Evolutionary conservation across 371 early-diverging fungal species (phyloP), one percentile per base, ranked within the genome.

Genomic region (Chytridium lagenaria): DNA sequence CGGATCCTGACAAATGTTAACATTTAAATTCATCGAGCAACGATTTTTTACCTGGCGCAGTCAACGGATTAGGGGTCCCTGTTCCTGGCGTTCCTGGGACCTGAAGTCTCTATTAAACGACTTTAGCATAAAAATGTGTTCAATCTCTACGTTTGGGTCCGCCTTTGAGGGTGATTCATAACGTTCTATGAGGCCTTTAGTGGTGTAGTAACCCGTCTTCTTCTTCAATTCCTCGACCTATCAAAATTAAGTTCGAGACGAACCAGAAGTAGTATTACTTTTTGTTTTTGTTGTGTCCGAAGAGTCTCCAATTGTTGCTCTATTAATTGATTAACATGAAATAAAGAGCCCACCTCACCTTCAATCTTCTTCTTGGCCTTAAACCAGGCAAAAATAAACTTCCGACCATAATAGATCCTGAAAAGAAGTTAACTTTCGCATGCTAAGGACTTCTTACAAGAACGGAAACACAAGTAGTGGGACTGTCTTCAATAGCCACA

Each of bases 101-200:
- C 12, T 12, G n/a, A 10, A 52, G 26, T 26, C 5, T 52, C 55
- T 52, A 23, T 12, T 44, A 19, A 12, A 22, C 23, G 12, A 52
- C 26, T 52, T 44, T 19, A 44, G 44, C 12, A 44, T 44, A 44
- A 44, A 44, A 7, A 7, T 44, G 44, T 22, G n/a, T 5, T 44
- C 12, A 44, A 12, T 5, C n/a, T 23, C 23, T 52, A 52, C 55
- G 26, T 52, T 52, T 7, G 55, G 55, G 26, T 52, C 55, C 12
- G 19, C 71, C 61, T 80, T 79, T 28, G 68, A 30, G 31, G 85
- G 77, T 31, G 78, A 77, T 57, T 95, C 95, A 81, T 94, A 98
- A 52, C 93, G 87, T 78, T 99, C 97, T 37, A 99, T 80, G 44
- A 99, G 83, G 22, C 86, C 92, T 77, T 94, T 93, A 23, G 97